Evolutionary conservation across 2,329 filamentous ascomycete species (phyloP), one percentile per base, ranked within the genome.

Genomic region (Pseudocercospora crystallina): DNA sequence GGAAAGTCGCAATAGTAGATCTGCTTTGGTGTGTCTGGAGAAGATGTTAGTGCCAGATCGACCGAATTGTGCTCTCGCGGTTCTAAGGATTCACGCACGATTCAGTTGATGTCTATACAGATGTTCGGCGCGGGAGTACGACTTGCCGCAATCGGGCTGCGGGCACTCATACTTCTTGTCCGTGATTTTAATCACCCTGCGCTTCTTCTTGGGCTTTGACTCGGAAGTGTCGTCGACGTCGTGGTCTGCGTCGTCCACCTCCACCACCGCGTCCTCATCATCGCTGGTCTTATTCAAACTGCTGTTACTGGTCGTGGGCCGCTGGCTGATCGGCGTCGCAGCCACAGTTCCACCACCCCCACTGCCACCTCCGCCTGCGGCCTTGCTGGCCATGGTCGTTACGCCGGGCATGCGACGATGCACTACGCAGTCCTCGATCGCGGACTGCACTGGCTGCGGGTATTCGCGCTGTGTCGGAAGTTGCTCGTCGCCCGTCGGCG

Each of bases 61-160:
- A 14, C 17, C 34, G 34, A 41, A 49, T 12, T 39, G 29, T 15
- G 30, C 33, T 4, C 7, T 26, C 20, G 20, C 20, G 7, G 31
- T 40, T 49, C 13, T 30, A 37, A 37, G 44, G 40, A 31, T 39
- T 14, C 2, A 76, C 84, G 70, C 78, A 90, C 87, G 94, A 69
- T 99, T 99, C 61, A 97, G 75, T 73, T 97, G 91, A 72, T 97
- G 92, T 39, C 94, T 84, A 73, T 96, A 96, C 75, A 99, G 77
- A 76, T 99, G 94, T 73, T 97, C 94, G 8, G 94, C 92, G 67
- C 94, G 83, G 20, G 92, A 96, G 70, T 99, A 99, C 68, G 87
- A 95, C 77, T 96, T 99, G 35, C 90, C 91, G 65, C 94, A 99
- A 34, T 87, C 89, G 58, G 89, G 85, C 53, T 90, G 83, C 5